Evolutionary conservation across 2,329 filamentous ascomycete species (phyloP), one percentile per base, ranked within the genome.

Genomic region (Metarhizium brunneum): DNA sequence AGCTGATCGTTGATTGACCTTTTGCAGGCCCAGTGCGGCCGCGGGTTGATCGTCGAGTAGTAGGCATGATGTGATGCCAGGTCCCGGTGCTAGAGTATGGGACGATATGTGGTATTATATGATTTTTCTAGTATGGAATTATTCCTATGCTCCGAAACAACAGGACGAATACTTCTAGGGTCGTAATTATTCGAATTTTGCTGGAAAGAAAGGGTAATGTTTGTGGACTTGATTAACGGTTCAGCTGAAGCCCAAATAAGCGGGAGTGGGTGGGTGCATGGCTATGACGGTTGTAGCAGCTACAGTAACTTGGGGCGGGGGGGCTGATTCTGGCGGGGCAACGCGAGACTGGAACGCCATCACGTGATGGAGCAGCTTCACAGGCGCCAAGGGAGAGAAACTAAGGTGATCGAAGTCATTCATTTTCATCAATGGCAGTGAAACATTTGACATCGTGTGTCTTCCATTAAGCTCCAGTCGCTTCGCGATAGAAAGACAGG

Each of bases 401-500:
- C 16, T 36, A 13, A 8, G 5, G 42, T 45, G 42, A 20, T 8
- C 10, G n/a, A 7, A 45, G 42, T 6, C 6, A 45, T 45, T 18
- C 6, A 20, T 10, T 45, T 45, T 20, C 16, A 8, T 48, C 30
- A 29, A 14, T 30, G 20, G 7, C 14, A n/a, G 25, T 30, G 6
- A 6, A 48, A 20, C 18, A 20, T 45, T 45, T 25, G 42, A 45
- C 6, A 16, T 45, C 18, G 1, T 45, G 2, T 45, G 11, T 38
- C 25, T 47, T 25, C 1, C 36, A 74, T 59, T 69, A 85, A 54
- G 74, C 77, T 14, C 88, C 88, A 20, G 86, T 91, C 52, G 90
- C 90, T 73, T 95, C 90, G 47, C 90, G 78, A 68, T 95, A 95
- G 69, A 95, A 91, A 1, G 85, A 83, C 59, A 95, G 77, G 68